Conservation (phyloP, 139 green algal species). For the Micromonas commoda region DNA sequence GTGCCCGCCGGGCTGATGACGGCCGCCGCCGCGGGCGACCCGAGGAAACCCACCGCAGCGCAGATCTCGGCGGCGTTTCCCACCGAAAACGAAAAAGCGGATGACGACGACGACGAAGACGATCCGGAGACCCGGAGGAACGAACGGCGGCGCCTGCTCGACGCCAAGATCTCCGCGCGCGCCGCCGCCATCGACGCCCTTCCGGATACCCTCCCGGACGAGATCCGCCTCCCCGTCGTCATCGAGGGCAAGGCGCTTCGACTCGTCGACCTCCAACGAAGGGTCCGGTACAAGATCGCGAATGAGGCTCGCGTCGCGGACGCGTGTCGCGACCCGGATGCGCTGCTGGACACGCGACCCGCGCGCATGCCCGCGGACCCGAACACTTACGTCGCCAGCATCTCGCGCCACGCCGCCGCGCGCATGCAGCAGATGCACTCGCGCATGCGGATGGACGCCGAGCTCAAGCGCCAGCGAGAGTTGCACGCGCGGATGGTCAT, state of each 20-base stretch:
- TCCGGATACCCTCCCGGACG: no score
- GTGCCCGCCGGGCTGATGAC: no score
- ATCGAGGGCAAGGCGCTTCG: no score
- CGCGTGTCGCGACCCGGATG: constrained; percentile 19
- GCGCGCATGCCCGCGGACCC: background rate
- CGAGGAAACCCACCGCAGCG: no score
- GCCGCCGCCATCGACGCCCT: no score
- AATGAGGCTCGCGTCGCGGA: constrained; percentile 22
- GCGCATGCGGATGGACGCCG: no score
- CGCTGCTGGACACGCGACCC: no score
- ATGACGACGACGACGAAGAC: background rate
- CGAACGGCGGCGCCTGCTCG: background rate
- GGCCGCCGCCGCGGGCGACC: no score
- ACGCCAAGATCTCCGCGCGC: no score
- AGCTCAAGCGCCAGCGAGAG: background rate
- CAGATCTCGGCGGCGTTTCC: background rate
- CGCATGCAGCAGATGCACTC: no score
- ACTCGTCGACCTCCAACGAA: constrained; percentile 1
- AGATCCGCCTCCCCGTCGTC: no score
- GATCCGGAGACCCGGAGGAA: background rate
- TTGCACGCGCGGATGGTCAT: background rate
- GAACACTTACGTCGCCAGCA: background rate
- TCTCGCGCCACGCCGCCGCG: no score
- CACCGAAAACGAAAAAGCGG: background rate
- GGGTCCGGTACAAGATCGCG: constrained; percentile 1